Conservation (phyloP, 371 early-diverging fungal genomes). For the Lichtheimia ramosa region DNA sequence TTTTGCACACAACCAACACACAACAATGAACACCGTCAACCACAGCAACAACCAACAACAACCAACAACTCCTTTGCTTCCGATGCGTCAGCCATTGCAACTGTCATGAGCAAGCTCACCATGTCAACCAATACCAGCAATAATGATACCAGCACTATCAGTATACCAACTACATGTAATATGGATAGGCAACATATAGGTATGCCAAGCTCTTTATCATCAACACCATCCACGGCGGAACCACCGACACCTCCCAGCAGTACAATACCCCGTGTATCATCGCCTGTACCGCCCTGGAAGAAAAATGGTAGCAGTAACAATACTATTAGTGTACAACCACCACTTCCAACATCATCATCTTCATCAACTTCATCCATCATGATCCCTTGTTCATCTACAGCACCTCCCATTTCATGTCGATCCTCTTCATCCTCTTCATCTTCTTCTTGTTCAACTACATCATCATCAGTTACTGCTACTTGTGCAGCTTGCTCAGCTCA, state of each 20-base stretch:
- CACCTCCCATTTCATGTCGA: too few species aligned
- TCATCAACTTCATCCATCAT: too few species aligned
- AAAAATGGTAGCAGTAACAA: not conserved
- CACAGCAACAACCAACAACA: constrained; percentile 7
- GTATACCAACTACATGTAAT: not conserved
- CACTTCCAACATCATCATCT: too few species aligned
- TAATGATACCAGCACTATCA: not conserved
- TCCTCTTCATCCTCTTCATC: too few species aligned
- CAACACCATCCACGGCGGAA: constrained; percentile 15
- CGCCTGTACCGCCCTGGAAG: constrained; percentile 10
- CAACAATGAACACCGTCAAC: constrained; percentile 9
- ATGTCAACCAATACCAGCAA: not conserved
- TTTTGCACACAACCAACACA: constrained; percentile 59
- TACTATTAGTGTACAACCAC: too few species aligned
- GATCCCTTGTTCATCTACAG: too few species aligned
- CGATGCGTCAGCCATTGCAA: too few species aligned
- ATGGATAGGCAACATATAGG: not conserved
- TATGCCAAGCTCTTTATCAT: constrained; percentile 8
- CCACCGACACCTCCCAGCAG: constrained; percentile 19
- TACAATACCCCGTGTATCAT: constrained; percentile 8
- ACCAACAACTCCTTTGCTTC: constrained; percentile 5
- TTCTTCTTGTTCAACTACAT: too few species aligned
- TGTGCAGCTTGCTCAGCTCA: constrained; percentile 53
- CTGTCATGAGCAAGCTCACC: constrained; percentile 3
- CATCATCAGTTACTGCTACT: not conserved